These are phyloP conservation scores for Halophytophthora polymorphica DNA, from an alignment of 352 stramenopile species.

Conservation along the genomic window DNA sequence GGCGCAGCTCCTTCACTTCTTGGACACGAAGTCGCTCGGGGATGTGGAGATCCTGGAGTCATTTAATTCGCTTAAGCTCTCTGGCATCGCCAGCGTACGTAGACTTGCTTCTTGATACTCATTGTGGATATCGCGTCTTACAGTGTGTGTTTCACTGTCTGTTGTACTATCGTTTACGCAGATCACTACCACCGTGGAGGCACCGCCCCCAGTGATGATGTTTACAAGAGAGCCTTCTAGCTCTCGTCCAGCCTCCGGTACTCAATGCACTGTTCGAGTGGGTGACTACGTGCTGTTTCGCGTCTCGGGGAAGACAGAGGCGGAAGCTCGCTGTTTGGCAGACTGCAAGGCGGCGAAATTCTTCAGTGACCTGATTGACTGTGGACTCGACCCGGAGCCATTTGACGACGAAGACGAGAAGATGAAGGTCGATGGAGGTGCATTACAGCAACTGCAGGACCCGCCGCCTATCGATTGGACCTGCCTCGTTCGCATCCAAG, in stretches of 20 bases:
- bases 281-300: slow-evolving; percentile 45
- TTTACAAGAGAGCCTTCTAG: slow-evolving; percentile 4
- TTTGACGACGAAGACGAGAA: slow-evolving; percentile 32
- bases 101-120: slow-evolving; percentile 1
- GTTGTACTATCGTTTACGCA: slow-evolving; percentile 7
- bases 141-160: slow-evolving; percentile 5
- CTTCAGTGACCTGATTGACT: slow-evolving; percentile 69
- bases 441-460: neutral
- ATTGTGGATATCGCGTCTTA: neutral
- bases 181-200: slow-evolving; percentile 43
- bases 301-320: slow-evolving; percentile 46
- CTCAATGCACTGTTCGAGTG: slow-evolving; percentile 40
- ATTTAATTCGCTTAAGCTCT: slow-evolving; percentile 57
- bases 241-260: slow-evolving; percentile 14
- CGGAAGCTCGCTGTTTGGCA: slow-evolving; percentile 43
- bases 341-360: slow-evolving; percentile 58
- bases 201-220: slow-evolving; percentile 12
- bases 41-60: slow-evolving; percentile 48
- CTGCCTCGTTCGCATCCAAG: slow-evolving; percentile 47
- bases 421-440: slow-evolving; percentile 28
- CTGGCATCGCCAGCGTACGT: slow-evolving; percentile 66
- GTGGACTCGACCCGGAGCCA: slow-evolving; percentile 48
- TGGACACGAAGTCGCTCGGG: slow-evolving; percentile 58
- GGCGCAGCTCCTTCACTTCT: slow-evolving; percentile 70
- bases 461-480: slow-evolving; percentile 35